Conservation (phyloP, 345 rosid genomes). For the Lenwebbia sp. region DNA sequence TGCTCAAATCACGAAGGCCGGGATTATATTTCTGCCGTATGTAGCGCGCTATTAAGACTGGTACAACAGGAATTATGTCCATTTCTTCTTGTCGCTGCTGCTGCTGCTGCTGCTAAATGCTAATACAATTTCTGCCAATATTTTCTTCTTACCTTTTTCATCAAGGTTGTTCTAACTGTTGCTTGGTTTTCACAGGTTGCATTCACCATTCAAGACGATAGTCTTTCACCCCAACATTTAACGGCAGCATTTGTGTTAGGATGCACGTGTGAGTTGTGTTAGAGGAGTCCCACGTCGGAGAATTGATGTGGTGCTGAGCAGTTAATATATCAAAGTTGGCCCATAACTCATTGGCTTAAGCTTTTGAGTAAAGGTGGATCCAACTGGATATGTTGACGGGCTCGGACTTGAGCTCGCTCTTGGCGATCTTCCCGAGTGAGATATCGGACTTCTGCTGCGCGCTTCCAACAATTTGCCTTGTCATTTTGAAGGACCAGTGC, state of each 20-base stretch:
- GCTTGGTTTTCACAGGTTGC: conserved; percentile 16
- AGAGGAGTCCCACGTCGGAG: no score
- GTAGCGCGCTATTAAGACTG: background rate
- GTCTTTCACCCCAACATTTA: conserved; percentile 48
- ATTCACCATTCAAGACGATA: conserved; percentile 10
- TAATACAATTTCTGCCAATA: background rate
- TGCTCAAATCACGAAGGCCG: background rate
- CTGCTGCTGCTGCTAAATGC: background rate
- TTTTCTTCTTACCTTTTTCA: background rate
- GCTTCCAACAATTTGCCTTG: conserved; percentile 15
- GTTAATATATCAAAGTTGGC: no score
- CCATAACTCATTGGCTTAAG: no score
- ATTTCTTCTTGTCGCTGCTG: background rate
- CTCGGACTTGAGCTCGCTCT: no score
- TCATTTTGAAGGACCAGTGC: conserved; percentile 40
- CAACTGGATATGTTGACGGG: no score
- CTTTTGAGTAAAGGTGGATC: no score
- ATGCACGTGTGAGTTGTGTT: no score
- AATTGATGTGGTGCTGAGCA: no score
- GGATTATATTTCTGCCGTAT: background rate
- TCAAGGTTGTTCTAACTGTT: background rate
- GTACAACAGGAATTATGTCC: background rate
- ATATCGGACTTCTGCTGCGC: no score
- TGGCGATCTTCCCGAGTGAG: no score
- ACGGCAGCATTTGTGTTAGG: conserved; percentile 19